Conservation (phyloP, 2,329 filamentous ascomycete genomes). For the Neofusicoccum laricinum region DNA sequence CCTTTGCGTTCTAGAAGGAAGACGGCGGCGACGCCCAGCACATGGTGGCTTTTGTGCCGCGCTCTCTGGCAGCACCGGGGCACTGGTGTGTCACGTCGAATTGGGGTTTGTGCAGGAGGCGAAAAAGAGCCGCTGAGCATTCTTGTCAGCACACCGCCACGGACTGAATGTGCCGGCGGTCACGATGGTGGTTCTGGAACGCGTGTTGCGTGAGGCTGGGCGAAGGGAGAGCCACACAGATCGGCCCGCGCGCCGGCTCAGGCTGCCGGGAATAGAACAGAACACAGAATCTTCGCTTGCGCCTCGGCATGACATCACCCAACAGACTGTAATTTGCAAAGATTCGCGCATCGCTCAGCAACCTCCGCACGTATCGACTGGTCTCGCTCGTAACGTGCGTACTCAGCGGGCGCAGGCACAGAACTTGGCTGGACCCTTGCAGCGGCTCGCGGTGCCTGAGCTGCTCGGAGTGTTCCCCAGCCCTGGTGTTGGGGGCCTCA, state of each 20-base stretch:
- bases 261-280: slow-evolving; percentile 6
- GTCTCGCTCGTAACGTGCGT: background rate
- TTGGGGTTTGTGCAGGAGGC: background rate
- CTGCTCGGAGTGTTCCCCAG: background rate
- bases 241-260: background rate
- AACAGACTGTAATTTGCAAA: background rate
- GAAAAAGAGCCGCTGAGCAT: background rate
- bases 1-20: background rate
- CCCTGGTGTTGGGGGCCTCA: background rate
- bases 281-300: background rate
- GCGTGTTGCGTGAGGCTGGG: slow-evolving; percentile 5
- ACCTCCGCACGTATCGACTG: no score
- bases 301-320: slow-evolving; percentile 7
- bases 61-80: background rate
- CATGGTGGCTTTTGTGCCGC: background rate
- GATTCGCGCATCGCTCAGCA: background rate
- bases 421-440: slow-evolving; percentile 8
- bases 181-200: background rate
- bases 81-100: background rate
- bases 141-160: slow-evolving; percentile 3
- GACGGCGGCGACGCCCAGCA: background rate
- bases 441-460: background rate
- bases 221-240: background rate
- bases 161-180: background rate
- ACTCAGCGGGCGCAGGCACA: background rate